A percentile compares a stretch with the other conserved stretches of the same genome.
Conservation (phyloP, 495 filamentous ascomycete species). For the Extremus antarcticus region DNA sequence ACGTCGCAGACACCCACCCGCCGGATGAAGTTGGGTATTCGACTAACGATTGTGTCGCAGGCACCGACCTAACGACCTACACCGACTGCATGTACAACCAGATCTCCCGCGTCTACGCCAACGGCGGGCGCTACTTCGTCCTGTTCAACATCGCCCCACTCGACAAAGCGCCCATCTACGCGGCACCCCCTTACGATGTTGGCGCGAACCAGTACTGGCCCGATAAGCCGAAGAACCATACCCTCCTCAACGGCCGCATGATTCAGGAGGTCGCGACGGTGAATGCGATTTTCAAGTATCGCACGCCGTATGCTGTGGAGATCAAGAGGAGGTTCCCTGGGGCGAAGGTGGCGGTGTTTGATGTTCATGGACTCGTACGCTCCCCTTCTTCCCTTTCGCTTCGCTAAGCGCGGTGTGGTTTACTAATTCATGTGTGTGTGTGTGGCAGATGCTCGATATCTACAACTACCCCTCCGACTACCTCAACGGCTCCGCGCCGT, state of each 20-base stretch:
- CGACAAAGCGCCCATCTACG: conserved; percentile 51
- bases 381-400: not conserved
- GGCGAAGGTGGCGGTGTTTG: conserved; percentile 51
- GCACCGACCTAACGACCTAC: conserved; percentile 50
- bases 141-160: conserved; percentile 55
- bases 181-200: conserved; percentile 39
- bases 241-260: conserved; percentile 48
- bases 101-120: conserved; percentile 48
- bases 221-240: conserved; percentile 48
- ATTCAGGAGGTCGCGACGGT: conserved; percentile 46
- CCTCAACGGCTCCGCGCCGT: conserved; percentile 45
- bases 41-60: conserved; percentile 15
- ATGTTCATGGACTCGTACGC: conserved; percentile 49
- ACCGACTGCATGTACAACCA: conserved; percentile 51
- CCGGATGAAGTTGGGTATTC: not conserved
- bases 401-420: not conserved
- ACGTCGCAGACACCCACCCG: not conserved
- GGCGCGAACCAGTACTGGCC: conserved; percentile 47
- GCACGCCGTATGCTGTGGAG: conserved; percentile 43
- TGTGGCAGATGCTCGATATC: conserved; percentile 54
- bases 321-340: conserved; percentile 46
- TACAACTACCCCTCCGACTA: conserved; percentile 46
- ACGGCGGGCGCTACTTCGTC: conserved; percentile 58
- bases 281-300: conserved; percentile 53
- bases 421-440: too few species aligned